Evolutionary conservation across 371 early-diverging fungal species (phyloP).

Genomic region (Rhizopus sp.): DNA sequence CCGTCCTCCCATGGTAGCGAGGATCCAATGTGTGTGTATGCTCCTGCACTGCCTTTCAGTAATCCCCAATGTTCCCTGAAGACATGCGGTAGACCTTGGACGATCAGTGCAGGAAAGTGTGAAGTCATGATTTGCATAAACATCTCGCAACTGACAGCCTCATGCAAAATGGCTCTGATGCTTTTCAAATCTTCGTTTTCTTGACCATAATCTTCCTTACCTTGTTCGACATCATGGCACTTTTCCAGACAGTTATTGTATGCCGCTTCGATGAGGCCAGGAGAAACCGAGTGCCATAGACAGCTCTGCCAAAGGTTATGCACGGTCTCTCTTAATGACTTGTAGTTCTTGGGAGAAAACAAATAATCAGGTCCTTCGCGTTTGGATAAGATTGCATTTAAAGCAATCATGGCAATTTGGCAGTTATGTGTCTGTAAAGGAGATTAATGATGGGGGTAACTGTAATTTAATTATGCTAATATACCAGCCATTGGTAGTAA

Average conservation of each 20-base stretch:
- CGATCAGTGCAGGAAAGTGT: constrained; percentile 34
- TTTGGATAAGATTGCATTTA: constrained; percentile 68
- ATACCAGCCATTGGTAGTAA: constrained; percentile 56
- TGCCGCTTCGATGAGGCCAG: constrained; percentile 16
- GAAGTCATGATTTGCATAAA: constrained; percentile 38
- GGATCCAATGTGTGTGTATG: constrained; percentile 2
- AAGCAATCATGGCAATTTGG: constrained; percentile 61
- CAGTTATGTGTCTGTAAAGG: constrained; percentile 56
- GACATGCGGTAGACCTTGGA: constrained; percentile 36
- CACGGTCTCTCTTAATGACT: constrained; percentile 56
- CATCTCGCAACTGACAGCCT: constrained; percentile 32
- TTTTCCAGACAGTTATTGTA: constrained; percentile 27
- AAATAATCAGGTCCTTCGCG: constrained; percentile 70
- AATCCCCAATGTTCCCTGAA: constrained; percentile 34
- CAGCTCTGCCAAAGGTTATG: constrained; percentile 64
- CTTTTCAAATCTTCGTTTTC: constrained; percentile 43
- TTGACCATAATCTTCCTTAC: constrained; percentile 30
- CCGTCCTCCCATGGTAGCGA: constrained; percentile 8
- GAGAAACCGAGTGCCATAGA: constrained; percentile 60
- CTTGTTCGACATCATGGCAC: constrained; percentile 21
- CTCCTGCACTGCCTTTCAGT: constrained; percentile 25
- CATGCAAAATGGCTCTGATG: constrained; percentile 29
- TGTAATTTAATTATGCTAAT: background rate
- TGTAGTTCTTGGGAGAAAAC: constrained; percentile 62
- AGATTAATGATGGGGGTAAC: background rate